These are phyloP conservation scores for Acaromyces ingoldii DNA, from an alignment of 1,284 basidiomycete species.

Conservation along the genomic window DNA sequence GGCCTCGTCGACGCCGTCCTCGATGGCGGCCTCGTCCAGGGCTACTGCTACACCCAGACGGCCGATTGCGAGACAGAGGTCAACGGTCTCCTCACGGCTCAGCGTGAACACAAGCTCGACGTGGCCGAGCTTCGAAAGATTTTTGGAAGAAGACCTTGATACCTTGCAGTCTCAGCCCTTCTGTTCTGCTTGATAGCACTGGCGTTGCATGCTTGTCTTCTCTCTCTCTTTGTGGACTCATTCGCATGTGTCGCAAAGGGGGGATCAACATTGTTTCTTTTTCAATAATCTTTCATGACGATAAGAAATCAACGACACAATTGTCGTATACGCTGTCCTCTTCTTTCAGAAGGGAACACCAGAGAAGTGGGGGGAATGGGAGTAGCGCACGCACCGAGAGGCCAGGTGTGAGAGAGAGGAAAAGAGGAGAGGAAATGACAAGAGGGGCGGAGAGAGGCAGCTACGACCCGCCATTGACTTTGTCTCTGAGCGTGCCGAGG, in stretches of 20 bases:
- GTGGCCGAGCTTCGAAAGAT: constrained; percentile 22
- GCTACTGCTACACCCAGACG: constrained; percentile 33
- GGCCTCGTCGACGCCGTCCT: constrained; percentile 11
- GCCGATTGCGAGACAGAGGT: constrained; percentile 21
- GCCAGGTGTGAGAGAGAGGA: neutral
- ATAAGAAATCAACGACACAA: no score
- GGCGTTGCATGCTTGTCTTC: no score
- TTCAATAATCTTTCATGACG: neutral
- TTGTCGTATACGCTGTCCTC: no score
- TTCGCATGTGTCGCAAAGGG: no score
- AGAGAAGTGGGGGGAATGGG: neutral
- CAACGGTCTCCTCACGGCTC: constrained; percentile 24
- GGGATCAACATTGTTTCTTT: no score
- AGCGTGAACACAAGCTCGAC: constrained; percentile 19
- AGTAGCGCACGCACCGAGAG: neutral
- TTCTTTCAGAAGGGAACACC: neutral
- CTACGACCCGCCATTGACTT: constrained; percentile 40
- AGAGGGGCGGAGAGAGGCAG: neutral
- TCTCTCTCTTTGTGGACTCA: no score
- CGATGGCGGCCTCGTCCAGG: constrained; percentile 20
- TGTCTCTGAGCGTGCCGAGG: constrained; percentile 54
- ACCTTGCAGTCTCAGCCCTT: no score
- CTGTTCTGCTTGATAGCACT: no score
- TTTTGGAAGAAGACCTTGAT: constrained; percentile 8
- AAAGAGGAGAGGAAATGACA: neutral